phyloP scores from a whole-genome alignment of 139 green algal genomes.

The Chlamydomonas applanata region DNA sequence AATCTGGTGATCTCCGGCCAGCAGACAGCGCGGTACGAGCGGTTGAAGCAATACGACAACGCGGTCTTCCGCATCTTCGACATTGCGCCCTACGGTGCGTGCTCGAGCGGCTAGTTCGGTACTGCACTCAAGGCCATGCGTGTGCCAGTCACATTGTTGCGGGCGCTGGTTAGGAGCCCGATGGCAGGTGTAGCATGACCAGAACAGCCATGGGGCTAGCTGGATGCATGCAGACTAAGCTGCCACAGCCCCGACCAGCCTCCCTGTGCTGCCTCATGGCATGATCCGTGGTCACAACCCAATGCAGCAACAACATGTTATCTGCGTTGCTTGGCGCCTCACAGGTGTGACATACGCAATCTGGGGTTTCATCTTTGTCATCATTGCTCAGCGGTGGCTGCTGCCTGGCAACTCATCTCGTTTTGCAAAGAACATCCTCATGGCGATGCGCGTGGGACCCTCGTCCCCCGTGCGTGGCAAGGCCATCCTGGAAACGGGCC shows the following conservation, averaged over 20 bases:
- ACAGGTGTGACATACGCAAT: not conserved
- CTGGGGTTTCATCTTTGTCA: not conserved
- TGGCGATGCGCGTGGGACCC: constrained; percentile 35
- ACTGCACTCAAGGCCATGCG: no score
- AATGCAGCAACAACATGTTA: no score
- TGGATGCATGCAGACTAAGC: no score
- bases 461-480: constrained; percentile 27
- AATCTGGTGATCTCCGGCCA: constrained; percentile 76
- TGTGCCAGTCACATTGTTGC: no score
- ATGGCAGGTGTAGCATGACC: no score
- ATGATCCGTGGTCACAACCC: no score
- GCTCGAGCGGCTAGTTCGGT: no score
- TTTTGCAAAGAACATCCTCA: constrained; percentile 40
- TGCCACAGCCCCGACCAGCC: no score
- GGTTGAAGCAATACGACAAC: not conserved
- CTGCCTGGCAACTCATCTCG: constrained; percentile 24
- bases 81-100: constrained; percentile 56
- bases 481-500: constrained; percentile 32
- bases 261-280: no score
- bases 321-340: no score
- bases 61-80: constrained; percentile 41
- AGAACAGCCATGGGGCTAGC: no score
- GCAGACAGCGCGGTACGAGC: constrained; percentile 3
- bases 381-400: constrained; percentile 2
- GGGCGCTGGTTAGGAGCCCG: no score